Percentiles rank a stretch among this genome's conserved stretches.
These are phyloP conservation scores for Salix udensis DNA, from an alignment of 345 rosid genomes.

Conservation along the genomic window DNA sequence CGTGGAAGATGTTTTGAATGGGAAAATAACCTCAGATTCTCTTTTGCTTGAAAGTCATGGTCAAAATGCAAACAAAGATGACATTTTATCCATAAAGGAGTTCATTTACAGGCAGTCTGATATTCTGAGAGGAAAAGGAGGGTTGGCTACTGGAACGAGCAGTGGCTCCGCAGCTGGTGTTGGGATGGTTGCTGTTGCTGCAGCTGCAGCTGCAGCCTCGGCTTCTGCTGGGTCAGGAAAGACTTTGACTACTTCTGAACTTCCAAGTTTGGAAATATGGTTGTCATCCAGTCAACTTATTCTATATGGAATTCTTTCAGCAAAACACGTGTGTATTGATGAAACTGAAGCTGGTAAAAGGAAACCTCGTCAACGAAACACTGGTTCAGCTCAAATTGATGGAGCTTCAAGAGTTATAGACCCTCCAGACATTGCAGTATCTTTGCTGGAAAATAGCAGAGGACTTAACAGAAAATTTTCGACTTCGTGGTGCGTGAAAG, in stretches of 20 bases:
- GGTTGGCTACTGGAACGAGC: conserved; percentile 40
- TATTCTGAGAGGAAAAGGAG: conserved; percentile 79
- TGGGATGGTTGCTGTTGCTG: conserved; percentile 87
- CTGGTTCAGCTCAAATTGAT: conserved; percentile 38
- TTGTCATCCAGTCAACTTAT: conserved; percentile 54
- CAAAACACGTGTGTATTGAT: conserved; percentile 43
- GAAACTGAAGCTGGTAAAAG: conserved; percentile 51
- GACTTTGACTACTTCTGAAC: conserved; percentile 46
- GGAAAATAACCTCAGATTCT: conserved; percentile 64
- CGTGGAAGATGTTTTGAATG: conserved; percentile 73
- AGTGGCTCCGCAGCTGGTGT: conserved; percentile 58
- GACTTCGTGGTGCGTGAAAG: conserved; percentile 67
- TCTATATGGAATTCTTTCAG: conserved; percentile 52
- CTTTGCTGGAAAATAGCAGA: conserved; percentile 61
- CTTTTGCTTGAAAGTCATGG: conserved; percentile 65
- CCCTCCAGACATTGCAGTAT: conserved; percentile 54
- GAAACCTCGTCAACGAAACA: conserved; percentile 51
- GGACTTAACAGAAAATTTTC: conserved; percentile 66
- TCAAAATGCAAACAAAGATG: conserved; percentile 59
- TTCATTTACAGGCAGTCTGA: conserved; percentile 67
- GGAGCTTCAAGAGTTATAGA: conserved; percentile 43
- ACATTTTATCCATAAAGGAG: conserved; percentile 59
- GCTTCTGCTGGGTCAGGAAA: conserved; percentile 74
- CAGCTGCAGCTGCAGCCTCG: conserved; percentile 86
- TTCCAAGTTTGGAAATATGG: conserved; percentile 67